Evolutionary conservation across 129 eudicot genomes (phyloP), one percentile per base, ranked within the genome.

Genomic region (Centella asiatica): DNA sequence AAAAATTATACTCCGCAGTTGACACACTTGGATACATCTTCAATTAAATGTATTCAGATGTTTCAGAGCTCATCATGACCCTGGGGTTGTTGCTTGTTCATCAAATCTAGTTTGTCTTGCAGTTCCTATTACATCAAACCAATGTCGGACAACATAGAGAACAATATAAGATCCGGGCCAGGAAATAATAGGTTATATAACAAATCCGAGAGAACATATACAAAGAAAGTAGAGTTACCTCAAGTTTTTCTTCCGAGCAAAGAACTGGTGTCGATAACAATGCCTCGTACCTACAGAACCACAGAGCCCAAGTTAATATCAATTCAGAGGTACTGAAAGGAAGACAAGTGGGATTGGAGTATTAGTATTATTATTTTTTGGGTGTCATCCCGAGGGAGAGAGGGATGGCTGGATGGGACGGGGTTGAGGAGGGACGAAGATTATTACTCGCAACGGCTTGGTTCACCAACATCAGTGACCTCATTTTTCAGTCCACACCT

Each of bases 371-470:
- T n/a, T n/a, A n/a, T n/a, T n/a, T n/a, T n/a, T n/a, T n/a, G n/a
- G n/a, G n/a, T n/a, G n/a, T n/a, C n/a, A n/a, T n/a, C n/a, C n/a
- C n/a, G n/a, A 23, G 51, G 19, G 51, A 18, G 51, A 45, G 4
- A 0, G 52, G 0, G 17, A 45, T 19, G 6, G 50, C 3, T 19
- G 6, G 50, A 45, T 19, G 19, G 50, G 19, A 23, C 17, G 31
- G 34, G 51, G 17, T 33, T 26, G 22, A 31, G 72, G 34, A 36
- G 62, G 23, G 56, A 52, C 57, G 26, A 62, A 66, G 59, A 23
- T 17, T 52, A 75, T 77, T 90, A 90, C 98, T 90, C 98, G 98
- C 98, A 90, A 66, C 95, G 98, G 81, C 98, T 90, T 49, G 98
- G 98, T 72, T 90, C 98, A 34, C 80, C 98, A 33, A 90, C 87